Base-by-base conservation (phyloP, 2,329 filamentous ascomycete genomes). In the Ceratocystis harringtonii region DNA sequence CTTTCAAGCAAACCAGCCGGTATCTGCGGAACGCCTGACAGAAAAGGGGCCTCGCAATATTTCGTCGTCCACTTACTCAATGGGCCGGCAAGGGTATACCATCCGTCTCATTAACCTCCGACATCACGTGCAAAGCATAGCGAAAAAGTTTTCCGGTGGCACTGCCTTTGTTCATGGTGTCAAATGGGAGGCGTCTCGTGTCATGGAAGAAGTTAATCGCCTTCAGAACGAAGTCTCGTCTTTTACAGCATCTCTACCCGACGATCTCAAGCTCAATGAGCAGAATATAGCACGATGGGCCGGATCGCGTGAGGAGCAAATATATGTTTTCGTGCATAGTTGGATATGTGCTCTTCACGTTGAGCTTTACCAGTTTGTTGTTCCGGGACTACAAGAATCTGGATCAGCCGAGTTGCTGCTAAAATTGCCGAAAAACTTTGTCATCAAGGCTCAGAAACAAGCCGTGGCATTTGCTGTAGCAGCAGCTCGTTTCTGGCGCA, bases 291-390 rank as follows among this genome's bases (percentile, higher is more conserved):
- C 69, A 25, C 70, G 69, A 55, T 75, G 73, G 64, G 71, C 75
- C 30, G 69, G 69, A 2, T 71, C 71, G 1, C 66, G 71, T 2
- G 70, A 76, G 52, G 70, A 73, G 25, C 69, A 71, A 5, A 74
- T 73, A 28, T 77, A 75, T 58, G 71, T 76, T 41, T 75, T 74
- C 68, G 70, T 77, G 30, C 75, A 76, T 68, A 73, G 72, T 1
- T 72, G 73, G 61, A 70, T 76, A 19, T 73, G 73, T 30, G 71
- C 72, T 5, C 71, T 73, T 45, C 74, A 77, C 64, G 72, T 77
- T 12, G 75, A 77, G 41, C 68, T 77, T 5, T 77, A 77, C 66
- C 72, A 75, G 10, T 75, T 76, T 65, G 72, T 74, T 15, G 69
- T 77, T 5, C 75, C 75, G 0, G 73, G 73, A 0, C 70, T 75